Base-by-base conservation (phyloP, 2,329 filamentous ascomycete genomes). In the Grosmannia clavigera region DNA sequence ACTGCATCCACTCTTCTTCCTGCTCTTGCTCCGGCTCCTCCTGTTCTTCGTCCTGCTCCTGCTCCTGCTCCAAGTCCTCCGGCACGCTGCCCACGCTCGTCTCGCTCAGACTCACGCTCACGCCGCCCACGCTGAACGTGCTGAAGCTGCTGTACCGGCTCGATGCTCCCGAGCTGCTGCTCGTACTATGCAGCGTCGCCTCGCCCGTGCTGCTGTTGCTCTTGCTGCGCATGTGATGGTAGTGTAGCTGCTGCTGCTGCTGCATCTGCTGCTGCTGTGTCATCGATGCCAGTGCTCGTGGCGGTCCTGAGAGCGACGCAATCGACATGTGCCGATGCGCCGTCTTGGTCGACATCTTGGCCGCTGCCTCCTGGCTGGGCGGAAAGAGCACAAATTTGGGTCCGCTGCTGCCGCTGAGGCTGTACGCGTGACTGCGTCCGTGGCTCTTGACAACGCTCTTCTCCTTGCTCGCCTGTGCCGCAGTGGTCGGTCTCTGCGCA, bases 151-250 rank as follows among this genome's bases (percentile, higher is more conserved):
- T 55, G 35, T 50, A 55, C n/a, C 55, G 54, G 56, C 58, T 60
- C 3, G 61, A 58, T 0, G 58, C 57, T 11, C 55, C 57, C 19
- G 57, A 58, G 38, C 57, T 52, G 43, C 40, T 56, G 31, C 22
- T 43, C 25, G 48, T 38, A 35, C 58, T 59, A 27, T 52, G 51
- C 58, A 50, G n/a, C 19, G 54, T 60, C 33, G 58, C 61, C 51
- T 62, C 63, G 57, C 58, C 55, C 31, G 55, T 57, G 16, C 61
- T 63, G 51, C 61, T 55, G 50, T 25, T 64, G 58, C 64, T 65
- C 63, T 61, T 58, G 57, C 31, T 61, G 40, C 64, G 63, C 31
- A 51, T 58, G 53, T 65, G 64, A 16, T 52, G 53, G 16, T 59
- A 27, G 25, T 51, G 31, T 5, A 29, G 43, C 11, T 51, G 43